phyloP scores from a whole-genome alignment of 345 rosid species.

The Salix caprea region DNA sequence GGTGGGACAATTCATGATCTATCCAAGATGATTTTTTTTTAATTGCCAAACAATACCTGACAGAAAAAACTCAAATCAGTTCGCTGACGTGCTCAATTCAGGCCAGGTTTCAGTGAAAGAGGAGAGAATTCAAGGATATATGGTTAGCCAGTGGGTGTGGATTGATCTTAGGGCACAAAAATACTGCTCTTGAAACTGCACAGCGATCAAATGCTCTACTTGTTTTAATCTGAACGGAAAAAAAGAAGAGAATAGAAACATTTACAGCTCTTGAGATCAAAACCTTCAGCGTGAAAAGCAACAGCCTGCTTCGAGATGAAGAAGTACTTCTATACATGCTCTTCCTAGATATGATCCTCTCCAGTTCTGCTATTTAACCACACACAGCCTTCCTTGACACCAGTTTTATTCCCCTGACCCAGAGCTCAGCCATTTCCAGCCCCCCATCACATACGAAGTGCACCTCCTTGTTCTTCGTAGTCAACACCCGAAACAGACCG shows the following conservation, averaged over 20 bases:
- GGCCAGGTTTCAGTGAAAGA: too few species aligned
- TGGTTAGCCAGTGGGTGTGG: background rate
- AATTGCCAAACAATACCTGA: too few species aligned
- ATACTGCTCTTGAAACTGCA: background rate
- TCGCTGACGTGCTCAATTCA: too few species aligned
- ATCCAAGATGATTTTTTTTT: too few species aligned
- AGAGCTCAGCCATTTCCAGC: slow-evolving; percentile 66
- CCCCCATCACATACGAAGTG: slow-evolving; percentile 85
- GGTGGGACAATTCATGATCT: too few species aligned
- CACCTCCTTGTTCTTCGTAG: slow-evolving; percentile 64
- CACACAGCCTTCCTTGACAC: slow-evolving; percentile 53
- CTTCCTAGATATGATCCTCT: background rate
- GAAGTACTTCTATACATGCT: slow-evolving; percentile 17
- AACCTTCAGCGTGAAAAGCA: slow-evolving; percentile 22
- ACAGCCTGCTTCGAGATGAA: slow-evolving; percentile 32
- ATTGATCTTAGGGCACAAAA: background rate
- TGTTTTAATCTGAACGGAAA: background rate
- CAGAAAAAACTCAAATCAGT: too few species aligned
- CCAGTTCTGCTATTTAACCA: slow-evolving; percentile 17
- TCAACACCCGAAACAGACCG: slow-evolving; percentile 70
- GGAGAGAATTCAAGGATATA: too few species aligned
- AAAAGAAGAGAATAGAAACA: background rate
- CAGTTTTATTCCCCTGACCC: slow-evolving; percentile 92
- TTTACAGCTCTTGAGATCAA: slow-evolving; percentile 35
- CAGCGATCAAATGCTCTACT: background rate